Evolutionary conservation across 805 yeast genomes (phyloP).

Genomic region (Ogataea methanolica): DNA sequence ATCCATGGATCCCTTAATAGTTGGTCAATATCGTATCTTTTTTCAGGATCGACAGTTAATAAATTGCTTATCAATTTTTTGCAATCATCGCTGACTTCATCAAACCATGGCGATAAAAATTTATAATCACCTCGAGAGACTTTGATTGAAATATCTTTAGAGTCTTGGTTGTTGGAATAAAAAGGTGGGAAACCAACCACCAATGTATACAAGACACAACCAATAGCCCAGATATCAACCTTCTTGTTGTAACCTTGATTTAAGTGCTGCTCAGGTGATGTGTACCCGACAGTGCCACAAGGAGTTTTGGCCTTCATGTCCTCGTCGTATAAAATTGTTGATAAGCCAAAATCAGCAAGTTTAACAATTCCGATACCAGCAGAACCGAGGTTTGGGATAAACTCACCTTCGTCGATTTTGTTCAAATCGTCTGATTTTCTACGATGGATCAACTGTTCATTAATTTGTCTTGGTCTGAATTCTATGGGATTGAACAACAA

Average conservation of each 20-base stretch:
- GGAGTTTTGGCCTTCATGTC: slow-evolving; percentile 57
- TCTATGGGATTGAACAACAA: slow-evolving; percentile 57
- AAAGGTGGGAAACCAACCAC: slow-evolving; percentile 75
- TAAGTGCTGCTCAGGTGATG: slow-evolving; percentile 66
- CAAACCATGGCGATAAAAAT: slow-evolving; percentile 87
- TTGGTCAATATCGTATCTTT: slow-evolving; percentile 64
- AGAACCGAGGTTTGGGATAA: slow-evolving; percentile 48
- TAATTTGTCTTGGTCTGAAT: slow-evolving; percentile 35
- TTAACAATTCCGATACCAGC: slow-evolving; percentile 63
- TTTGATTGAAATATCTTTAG: slow-evolving; percentile 56
- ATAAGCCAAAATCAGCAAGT: slow-evolving; percentile 67
- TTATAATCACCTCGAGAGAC: slow-evolving; percentile 68
- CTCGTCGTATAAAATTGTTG: slow-evolving; percentile 46
- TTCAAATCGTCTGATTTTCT: slow-evolving; percentile 55
- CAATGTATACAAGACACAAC: slow-evolving; percentile 64
- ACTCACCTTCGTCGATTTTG: slow-evolving; percentile 60
- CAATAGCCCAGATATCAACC: slow-evolving; percentile 72
- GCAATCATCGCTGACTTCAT: slow-evolving; percentile 68
- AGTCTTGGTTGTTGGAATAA: slow-evolving; percentile 58
- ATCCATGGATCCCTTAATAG: slow-evolving; percentile 71
- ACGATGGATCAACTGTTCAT: slow-evolving; percentile 38
- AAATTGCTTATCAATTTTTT: slow-evolving; percentile 63
- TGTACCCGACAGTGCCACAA: slow-evolving; percentile 73
- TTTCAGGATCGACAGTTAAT: slow-evolving; percentile 64
- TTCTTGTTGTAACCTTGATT: slow-evolving; percentile 59